Percentiles rank a stretch among this genome's conserved stretches.
Evolutionary conservation across 2,329 filamentous ascomycete genomes (phyloP).

Genomic region (Claviceps maximensis): DNA sequence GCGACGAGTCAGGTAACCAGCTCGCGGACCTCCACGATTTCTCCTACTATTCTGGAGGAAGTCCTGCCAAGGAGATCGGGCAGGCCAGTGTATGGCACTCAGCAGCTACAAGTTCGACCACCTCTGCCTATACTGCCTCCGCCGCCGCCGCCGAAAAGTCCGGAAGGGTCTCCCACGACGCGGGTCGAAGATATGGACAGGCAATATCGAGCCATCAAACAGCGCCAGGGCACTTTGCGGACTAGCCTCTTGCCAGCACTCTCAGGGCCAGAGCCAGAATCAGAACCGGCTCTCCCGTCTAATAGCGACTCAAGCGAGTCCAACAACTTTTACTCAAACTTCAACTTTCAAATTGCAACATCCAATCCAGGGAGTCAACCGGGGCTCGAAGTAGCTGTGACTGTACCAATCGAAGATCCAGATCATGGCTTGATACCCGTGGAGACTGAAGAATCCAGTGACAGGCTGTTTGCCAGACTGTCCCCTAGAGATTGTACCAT

Average conservation of each 20-base stretch:
- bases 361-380: neutral
- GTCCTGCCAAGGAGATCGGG: neutral
- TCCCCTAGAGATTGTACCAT: constrained; percentile 27
- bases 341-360: neutral
- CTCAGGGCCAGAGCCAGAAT: neutral
- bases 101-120: constrained; percentile 5
- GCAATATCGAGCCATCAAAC: constrained; percentile 5
- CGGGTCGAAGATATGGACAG: constrained; percentile 5
- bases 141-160: neutral
- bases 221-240: neutral
- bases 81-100: neutral
- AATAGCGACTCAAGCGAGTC: neutral
- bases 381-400: constrained; percentile 2
- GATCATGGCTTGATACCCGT: constrained; percentile 13
- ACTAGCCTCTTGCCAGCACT: neutral
- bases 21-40: constrained; percentile 5
- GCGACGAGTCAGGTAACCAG: constrained; percentile 5
- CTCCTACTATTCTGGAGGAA: constrained; percentile 10
- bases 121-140: constrained; percentile 1
- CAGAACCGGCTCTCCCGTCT: neutral
- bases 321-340: neutral
- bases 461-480: neutral
- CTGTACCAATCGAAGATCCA: neutral
- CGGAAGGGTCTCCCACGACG: neutral
- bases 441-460: constrained; percentile 4